These are phyloP conservation scores for Podila clonocystis DNA, from an alignment of 192 early-diverging fungal species.

Conservation along the genomic window DNA sequence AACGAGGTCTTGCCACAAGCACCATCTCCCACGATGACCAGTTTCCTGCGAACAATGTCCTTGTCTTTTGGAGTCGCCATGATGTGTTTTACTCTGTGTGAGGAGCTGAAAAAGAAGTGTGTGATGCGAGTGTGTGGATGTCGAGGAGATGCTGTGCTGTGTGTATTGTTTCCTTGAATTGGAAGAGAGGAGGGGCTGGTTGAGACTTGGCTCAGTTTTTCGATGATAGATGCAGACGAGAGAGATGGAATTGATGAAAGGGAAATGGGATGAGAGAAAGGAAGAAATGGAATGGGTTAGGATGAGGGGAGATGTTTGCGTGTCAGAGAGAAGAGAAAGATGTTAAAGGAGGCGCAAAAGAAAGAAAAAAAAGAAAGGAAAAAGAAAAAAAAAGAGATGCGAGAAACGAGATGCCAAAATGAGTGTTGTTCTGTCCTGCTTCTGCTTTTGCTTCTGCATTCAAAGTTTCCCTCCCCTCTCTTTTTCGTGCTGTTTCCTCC, in stretches of 20 bases:
- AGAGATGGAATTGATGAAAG: background rate
- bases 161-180: too few relatives aligned
- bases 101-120: background rate
- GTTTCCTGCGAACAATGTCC: conserved; percentile 76
- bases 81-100: background rate
- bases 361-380: background rate
- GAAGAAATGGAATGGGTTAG: background rate
- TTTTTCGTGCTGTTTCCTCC: too few relatives aligned
- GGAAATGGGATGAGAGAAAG: background rate
- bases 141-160: background rate
- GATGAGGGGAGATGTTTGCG: too few relatives aligned
- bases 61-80: conserved; percentile 47
- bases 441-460: too few relatives aligned
- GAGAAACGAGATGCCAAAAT: too few relatives aligned
- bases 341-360: background rate
- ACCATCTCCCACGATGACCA: conserved; percentile 91
- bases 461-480: too few relatives aligned
- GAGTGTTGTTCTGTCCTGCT: too few relatives aligned
- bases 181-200: background rate
- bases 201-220: background rate
- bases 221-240: background rate
- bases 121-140: background rate
- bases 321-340: background rate
- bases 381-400: too few relatives aligned
- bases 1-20: conserved; percentile 86